phyloP scores from a whole-genome alignment of 768 basidiomycete species.

The Agaricus sinodeliciosus region DNA sequence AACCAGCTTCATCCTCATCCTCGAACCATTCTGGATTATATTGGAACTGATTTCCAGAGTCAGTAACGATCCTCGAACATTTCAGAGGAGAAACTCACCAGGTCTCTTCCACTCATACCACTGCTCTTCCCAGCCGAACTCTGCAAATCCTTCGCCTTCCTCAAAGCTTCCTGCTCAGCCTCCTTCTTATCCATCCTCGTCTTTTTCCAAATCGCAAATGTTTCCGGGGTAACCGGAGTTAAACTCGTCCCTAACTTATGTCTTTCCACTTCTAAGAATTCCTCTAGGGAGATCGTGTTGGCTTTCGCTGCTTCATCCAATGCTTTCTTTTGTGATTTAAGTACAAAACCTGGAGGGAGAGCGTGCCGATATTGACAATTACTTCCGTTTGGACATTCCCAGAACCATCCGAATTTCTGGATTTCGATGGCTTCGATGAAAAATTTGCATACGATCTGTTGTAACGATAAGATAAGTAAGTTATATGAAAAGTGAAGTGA shows the following conservation, averaged over 20 bases:
- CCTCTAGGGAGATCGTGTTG: constrained; percentile 85
- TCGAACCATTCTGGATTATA: constrained; percentile 95
- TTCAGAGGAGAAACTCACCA: constrained; percentile 44
- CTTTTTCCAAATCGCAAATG: constrained; percentile 93
- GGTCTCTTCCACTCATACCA: constrained; percentile 94
- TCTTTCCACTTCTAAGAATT: constrained; percentile 96
- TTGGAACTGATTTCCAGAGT: constrained; percentile 56
- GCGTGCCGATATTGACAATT: constrained; percentile 93
- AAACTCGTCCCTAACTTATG: constrained; percentile 89
- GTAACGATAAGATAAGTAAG: not conserved
- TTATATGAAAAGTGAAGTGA: not conserved
- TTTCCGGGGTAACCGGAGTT: constrained; percentile 89
- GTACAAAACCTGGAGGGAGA: constrained; percentile 90
- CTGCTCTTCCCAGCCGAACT: constrained; percentile 81
- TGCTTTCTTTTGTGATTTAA: constrained; percentile 91
- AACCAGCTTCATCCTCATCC: constrained; percentile 56
- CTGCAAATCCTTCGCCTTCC: constrained; percentile 78
- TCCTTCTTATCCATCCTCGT: constrained; percentile 92
- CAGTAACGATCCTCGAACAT: not conserved
- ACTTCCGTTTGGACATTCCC: constrained; percentile 89
- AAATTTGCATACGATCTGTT: constrained; percentile 92
- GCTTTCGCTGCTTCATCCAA: constrained; percentile 87
- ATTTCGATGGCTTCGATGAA: constrained; percentile 96
- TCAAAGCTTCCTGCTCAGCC: constrained; percentile 76
- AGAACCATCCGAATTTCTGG: constrained; percentile 95